Evolutionary conservation across 306 rosid species (phyloP).

Genomic region (Glycine latifolia): DNA sequence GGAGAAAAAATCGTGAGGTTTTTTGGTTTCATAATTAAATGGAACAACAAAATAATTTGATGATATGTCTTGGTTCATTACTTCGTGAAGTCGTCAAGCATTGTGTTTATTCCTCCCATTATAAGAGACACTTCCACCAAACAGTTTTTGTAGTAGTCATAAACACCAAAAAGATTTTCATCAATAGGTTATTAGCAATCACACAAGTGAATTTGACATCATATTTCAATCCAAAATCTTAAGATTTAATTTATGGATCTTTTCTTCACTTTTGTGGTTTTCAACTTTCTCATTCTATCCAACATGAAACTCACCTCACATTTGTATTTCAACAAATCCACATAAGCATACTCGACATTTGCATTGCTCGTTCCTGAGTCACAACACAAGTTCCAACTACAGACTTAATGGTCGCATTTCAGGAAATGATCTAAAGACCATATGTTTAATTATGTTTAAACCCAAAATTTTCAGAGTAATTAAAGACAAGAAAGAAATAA

Average conservation of each 20-base stretch:
- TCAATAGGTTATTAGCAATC: no score
- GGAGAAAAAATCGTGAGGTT: neutral
- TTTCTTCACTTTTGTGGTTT: no score
- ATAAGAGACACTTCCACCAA: neutral
- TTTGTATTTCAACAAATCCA: neutral
- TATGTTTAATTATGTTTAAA: no score
- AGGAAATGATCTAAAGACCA: neutral
- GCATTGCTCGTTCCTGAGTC: conserved; percentile 8
- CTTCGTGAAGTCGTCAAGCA: neutral
- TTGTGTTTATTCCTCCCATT: conserved; percentile 4
- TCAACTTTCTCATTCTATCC: no score
- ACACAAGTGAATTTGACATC: no score
- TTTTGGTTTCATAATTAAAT: neutral
- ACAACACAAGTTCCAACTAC: neutral
- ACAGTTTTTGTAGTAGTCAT: no score
- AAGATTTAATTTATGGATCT: no score
- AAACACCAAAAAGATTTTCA: no score
- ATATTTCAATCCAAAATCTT: no score
- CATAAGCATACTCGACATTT: neutral
- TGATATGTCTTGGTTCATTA: neutral
- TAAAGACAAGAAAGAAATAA: conserved; percentile 12
- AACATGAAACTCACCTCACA: no score
- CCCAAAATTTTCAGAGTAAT: conserved; percentile 5
- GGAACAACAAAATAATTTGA: neutral
- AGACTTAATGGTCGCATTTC: neutral